phyloP scores from a whole-genome alignment of 2,329 filamentous ascomycete genomes.

The Paramyrothecium sp. region DNA sequence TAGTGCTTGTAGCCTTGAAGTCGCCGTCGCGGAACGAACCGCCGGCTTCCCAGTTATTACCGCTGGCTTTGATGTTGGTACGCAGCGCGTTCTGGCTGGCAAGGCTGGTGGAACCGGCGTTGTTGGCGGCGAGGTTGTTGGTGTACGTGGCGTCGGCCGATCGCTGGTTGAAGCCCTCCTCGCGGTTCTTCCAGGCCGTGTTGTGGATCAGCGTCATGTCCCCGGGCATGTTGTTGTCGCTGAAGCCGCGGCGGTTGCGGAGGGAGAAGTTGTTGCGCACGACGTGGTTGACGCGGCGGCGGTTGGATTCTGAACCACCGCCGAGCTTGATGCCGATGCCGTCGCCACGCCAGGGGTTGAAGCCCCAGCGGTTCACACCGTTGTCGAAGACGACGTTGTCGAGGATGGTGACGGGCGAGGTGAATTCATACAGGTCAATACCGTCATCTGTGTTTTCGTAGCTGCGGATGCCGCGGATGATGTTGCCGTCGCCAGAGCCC shows the following conservation, averaged over 20 bases:
- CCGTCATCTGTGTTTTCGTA: conserved; percentile 1
- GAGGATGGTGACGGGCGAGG: background rate
- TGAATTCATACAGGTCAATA: conserved; percentile 3
- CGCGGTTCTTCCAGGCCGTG: conserved; percentile 1
- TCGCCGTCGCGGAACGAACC: background rate
- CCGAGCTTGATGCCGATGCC: conserved; percentile 1
- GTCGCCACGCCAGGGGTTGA: conserved; percentile 1
- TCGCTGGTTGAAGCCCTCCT: conserved; percentile 3
- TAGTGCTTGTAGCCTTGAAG: background rate
- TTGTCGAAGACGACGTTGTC: conserved; percentile 1
- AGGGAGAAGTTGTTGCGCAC: conserved; percentile 1
- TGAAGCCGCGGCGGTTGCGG: conserved; percentile 1
- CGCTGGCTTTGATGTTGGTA: background rate
- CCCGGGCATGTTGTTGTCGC: conserved; percentile 1
- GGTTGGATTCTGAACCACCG: background rate
- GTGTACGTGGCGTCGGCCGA: background rate
- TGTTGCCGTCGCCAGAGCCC: background rate
- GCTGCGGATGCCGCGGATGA: background rate
- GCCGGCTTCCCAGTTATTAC: background rate
- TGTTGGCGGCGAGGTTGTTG: conserved; percentile 1
- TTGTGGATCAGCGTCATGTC: background rate
- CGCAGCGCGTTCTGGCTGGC: background rate
- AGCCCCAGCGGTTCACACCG: background rate
- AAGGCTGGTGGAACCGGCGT: background rate
- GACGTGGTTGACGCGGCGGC: background rate